A percentile compares a stretch with the other conserved stretches of the same genome.
Conservation (phyloP, 352 stramenopile genomes). For the Phytophthora tentaculata region DNA sequence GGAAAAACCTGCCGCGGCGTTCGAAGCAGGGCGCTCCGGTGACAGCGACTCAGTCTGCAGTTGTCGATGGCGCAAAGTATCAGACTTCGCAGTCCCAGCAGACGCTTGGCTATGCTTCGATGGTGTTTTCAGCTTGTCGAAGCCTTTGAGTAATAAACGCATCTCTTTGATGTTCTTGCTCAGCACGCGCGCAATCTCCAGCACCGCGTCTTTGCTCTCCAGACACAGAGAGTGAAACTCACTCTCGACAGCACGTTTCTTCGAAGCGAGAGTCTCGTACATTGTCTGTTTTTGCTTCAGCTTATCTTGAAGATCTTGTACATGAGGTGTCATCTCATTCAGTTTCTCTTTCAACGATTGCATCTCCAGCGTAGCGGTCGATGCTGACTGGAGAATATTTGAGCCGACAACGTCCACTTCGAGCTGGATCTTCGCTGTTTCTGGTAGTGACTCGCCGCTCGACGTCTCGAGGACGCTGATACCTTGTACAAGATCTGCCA, state of each 20-base stretch:
- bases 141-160: constrained; percentile 41
- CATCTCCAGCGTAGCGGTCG: constrained; percentile 19
- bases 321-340: constrained; percentile 10
- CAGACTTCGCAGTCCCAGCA: neutral
- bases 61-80: constrained; percentile 9
- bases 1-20: constrained; percentile 33
- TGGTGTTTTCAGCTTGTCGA: constrained; percentile 52
- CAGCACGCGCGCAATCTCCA: constrained; percentile 21
- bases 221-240: constrained; percentile 21
- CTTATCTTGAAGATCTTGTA: constrained; percentile 32
- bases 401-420: constrained; percentile 54
- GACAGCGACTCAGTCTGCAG: constrained; percentile 13
- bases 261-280: constrained; percentile 16
- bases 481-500: constrained; percentile 61
- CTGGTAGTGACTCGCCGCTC: constrained; percentile 21
- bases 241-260: constrained; percentile 17
- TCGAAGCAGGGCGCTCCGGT: constrained; percentile 5
- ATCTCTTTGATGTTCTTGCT: constrained; percentile 31
- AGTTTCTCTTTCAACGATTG: constrained; percentile 12
- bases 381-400: constrained; percentile 35
- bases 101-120: constrained; percentile 21
- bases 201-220: constrained; percentile 21
- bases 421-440: constrained; percentile 30
- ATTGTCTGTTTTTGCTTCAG: constrained; percentile 14
- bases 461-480: constrained; percentile 60